Evolutionary conservation across 495 filamentous ascomycete species (phyloP).

Genomic region (Tuber melanosporum): DNA sequence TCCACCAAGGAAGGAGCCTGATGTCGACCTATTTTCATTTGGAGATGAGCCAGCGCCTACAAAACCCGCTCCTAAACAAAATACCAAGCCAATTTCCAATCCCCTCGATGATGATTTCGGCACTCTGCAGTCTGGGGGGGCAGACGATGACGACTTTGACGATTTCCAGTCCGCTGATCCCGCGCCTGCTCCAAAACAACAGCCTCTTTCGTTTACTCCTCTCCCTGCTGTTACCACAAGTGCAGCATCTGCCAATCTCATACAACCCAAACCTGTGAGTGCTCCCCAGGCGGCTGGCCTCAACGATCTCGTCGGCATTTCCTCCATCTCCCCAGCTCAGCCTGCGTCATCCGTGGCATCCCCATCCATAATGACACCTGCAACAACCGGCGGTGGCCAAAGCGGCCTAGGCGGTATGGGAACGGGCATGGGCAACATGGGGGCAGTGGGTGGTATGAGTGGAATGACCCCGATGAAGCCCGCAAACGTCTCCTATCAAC

Average conservation of each 20-base stretch:
- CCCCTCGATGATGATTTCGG: constrained; percentile 51
- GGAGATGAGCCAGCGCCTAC: constrained; percentile 59
- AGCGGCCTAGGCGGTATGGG: constrained; percentile 12
- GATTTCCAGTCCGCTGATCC: constrained; percentile 94
- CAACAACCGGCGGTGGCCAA: constrained; percentile 39
- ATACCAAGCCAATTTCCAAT: constrained; percentile 44
- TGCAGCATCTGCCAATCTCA: constrained; percentile 61
- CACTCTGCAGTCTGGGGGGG: constrained; percentile 49
- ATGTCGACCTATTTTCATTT: constrained; percentile 82
- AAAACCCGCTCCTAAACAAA: constrained; percentile 48
- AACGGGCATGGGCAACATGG: background rate
- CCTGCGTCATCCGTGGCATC: constrained; percentile 44
- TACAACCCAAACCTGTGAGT: constrained; percentile 70
- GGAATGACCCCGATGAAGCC: constrained; percentile 48
- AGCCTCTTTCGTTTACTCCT: constrained; percentile 44
- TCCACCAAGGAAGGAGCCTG: constrained; percentile 68
- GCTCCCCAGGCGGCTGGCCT: constrained; percentile 72
- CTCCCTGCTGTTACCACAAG: constrained; percentile 48
- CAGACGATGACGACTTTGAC: constrained; percentile 92
- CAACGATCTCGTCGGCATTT: constrained; percentile 69
- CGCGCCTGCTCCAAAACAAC: constrained; percentile 44
- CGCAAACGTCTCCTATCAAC: constrained; percentile 63
- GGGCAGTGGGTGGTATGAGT: constrained; percentile 23
- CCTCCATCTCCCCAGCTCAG: constrained; percentile 61
- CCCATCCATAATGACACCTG: constrained; percentile 51